phyloP scores from a whole-genome alignment of 2,329 filamentous ascomycete species.

The Apiospora kogelbergensis region DNA sequence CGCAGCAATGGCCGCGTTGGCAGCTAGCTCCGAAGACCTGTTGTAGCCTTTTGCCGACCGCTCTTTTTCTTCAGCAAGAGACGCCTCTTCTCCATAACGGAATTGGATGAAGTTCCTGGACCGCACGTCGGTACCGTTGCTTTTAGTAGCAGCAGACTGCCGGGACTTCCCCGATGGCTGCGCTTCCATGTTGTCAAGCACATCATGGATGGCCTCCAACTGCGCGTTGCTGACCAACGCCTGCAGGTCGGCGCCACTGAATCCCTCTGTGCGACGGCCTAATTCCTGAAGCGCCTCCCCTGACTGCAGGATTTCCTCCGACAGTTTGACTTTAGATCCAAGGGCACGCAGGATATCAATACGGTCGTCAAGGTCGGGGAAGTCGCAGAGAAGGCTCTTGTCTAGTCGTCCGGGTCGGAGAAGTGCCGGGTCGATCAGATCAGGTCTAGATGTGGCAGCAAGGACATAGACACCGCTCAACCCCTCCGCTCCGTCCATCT shows the following conservation, averaged over 20 bases:
- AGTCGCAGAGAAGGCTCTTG: conserved; percentile 88
- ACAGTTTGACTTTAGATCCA: conserved; percentile 77
- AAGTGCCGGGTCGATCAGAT: conserved; percentile 92
- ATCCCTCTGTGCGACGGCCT: conserved; percentile 79
- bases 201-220: conserved; percentile 93
- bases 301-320: conserved; percentile 59
- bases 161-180: conserved; percentile 24
- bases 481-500: conserved; percentile 98
- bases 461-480: conserved; percentile 94
- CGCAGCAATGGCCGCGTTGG: conserved; percentile 75
- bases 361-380: conserved; percentile 77
- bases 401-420: conserved; percentile 89
- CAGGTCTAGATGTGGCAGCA: conserved; percentile 88
- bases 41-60: conserved; percentile 44
- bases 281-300: conserved; percentile 67
- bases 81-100: conserved; percentile 67
- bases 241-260: conserved; percentile 91
- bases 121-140: conserved; percentile 32
- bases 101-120: conserved; percentile 74
- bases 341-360: conserved; percentile 86
- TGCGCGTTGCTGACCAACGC: conserved; percentile 95
- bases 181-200: conserved; percentile 63
- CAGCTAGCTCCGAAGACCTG: conserved; percentile 60
- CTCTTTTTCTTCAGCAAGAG: conserved; percentile 41
- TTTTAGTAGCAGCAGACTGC: conserved; percentile 36